These are phyloP conservation scores for Leccinum incarnatum DNA, from an alignment of 768 basidiomycete genomes.

Conservation along the genomic window DNA sequence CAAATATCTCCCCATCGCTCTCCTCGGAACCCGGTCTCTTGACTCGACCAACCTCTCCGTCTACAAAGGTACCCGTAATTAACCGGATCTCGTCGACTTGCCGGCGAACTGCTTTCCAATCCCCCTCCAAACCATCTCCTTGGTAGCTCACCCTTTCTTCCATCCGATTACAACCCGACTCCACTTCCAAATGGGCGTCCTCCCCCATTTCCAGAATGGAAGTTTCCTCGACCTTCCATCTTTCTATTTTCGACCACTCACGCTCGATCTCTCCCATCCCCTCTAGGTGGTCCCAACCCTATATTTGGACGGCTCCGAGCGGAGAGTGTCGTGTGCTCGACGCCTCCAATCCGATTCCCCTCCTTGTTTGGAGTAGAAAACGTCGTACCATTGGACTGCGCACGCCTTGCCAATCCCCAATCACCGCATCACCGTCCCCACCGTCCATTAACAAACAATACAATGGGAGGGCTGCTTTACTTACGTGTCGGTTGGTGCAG, in stretches of 20 bases:
- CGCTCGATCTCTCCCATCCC: constrained; percentile 7
- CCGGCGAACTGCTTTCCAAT: constrained; percentile 7
- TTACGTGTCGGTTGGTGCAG: too few species aligned
- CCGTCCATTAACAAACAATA: background rate
- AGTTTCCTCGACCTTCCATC: constrained; percentile 11
- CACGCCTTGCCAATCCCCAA: background rate
- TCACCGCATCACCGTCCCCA: background rate
- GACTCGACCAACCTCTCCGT: background rate
- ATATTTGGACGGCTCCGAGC: constrained; percentile 4
- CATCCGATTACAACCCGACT: constrained; percentile 10
- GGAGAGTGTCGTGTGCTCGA: constrained; percentile 5
- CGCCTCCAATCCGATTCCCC: background rate
- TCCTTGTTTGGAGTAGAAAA: background rate
- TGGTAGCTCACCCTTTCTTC: background rate
- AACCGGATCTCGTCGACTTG: background rate
- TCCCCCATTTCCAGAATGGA: constrained; percentile 16
- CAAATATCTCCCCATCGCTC: background rate
- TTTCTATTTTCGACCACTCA: constrained; percentile 13
- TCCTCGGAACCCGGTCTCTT: background rate
- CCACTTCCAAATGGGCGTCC: constrained; percentile 1
- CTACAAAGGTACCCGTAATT: background rate
- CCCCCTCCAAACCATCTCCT: constrained; percentile 2
- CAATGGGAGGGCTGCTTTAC: background rate
- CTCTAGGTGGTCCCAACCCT: background rate
- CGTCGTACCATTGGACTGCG: background rate